Base-by-base conservation (phyloP, 108 stramenopile genomes). In the Cyclotella cryptica region DNA sequence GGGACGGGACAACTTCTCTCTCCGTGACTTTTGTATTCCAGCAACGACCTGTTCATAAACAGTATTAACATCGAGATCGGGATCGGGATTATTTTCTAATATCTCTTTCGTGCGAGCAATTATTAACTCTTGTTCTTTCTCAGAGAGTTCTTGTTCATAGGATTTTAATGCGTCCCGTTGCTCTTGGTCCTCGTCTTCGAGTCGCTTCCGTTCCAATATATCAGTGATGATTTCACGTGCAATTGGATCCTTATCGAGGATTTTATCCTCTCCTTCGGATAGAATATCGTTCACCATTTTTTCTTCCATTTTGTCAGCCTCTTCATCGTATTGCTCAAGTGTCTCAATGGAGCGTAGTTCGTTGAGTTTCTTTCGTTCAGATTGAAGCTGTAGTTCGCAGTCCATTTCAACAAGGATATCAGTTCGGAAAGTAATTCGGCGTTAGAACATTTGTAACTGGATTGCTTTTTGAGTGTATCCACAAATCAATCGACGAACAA, bases 1-100 rank as follows among this genome's bases (percentile, higher is more conserved):
- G 3, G 13, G n/a, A 0, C 45, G 30, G 29, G 74, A 74, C 21
- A 83, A 57, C 26, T 67, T 76, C 10, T 72, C 71, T 1, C 15
- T 45, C 8, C 71, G 54, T 46, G 54, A 46, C 14, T 26, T 44
- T 60, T 60, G 54, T 22, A 72, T 44, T 6, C 26, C 71, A 8
- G 17, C n/a, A 8, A 72, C n/a, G 3, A 43, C 54, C 15, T 72
- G 43, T n/a, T 60, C 58, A 60, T 42, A 60, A 13, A 72, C 55
- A 9, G 19, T 35, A 21, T 69, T 46, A 28, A 19, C 9, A 46
- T 49, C 28, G 2, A 55, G 11, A 69, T 69, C 40, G 21, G 21
- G 52, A 11, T 41, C 29, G 39, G 69, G 22, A 53, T 54, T 47
- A 26, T 53, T 21, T 10, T 55, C 35, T 14, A 69, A 30, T 40